Evolutionary conservation across 345 rosid species (phyloP), one percentile per base, ranked within the genome.

Genomic region (Erodium maritimum): DNA sequence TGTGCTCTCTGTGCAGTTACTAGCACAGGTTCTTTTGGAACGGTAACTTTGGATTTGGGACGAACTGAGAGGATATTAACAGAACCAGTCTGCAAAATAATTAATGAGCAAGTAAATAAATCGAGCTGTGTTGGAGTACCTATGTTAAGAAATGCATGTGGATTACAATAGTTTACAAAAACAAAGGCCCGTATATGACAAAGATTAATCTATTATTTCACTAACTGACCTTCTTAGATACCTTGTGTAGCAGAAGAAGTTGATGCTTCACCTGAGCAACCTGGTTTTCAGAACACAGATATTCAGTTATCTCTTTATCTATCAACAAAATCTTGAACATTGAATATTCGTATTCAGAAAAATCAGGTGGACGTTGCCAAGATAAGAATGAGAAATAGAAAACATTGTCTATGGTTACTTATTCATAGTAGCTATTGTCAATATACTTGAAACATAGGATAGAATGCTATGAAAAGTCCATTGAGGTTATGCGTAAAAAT

Each of bases 191-290:
- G 17, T 19, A 51, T 12, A 17, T n/a, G 54, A 19, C 4, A 4
- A 5, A 18, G 14, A 42, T 52, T 33, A 24, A 46, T 42, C 19
- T 6, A 46, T 45, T n/a, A 16, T 58, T 65, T 23, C 12, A 18
- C 50, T 46, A 19, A 18, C 73, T 57, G 23, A 84, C 86, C 70
- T 22, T 75, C 54, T 61, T 62, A 23, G 78, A 63, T 33, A 56
- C 64, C 71, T 91, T 88, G 75, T 82, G 96, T 57, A 54, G 51
- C 64, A 85, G 78, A 25, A 59, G 65, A 57, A 78, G 65, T 66
- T 77, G 85, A 71, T 86, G 84, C 71, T 79, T 83, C 80, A 84
- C 45, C 61, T 70, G 67, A 21, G 95, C 69, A 52, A 69, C 78
- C 97, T 91, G 81, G 33, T 58, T 37, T 42, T 34, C 58, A 70